Percentiles rank a stretch among this genome's conserved stretches.
Conservation (phyloP, 2,329 filamentous ascomycete species). For the Xylariomycetidae sp. region DNA sequence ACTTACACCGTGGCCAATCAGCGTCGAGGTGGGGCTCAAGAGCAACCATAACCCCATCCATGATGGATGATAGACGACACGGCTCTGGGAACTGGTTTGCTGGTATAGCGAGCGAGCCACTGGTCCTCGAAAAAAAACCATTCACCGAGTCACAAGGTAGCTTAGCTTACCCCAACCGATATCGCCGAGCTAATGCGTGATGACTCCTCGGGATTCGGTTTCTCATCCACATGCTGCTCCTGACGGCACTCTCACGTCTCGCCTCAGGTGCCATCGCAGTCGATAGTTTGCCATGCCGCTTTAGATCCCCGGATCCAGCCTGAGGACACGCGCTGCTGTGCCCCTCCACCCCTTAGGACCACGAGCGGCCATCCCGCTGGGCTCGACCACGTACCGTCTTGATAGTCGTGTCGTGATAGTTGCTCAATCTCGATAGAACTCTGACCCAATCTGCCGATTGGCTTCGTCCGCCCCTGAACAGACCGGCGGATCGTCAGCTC, state of each 20-base stretch:
- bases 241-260: conserved; percentile 12
- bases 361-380: conserved; percentile 3
- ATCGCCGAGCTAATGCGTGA: conserved; percentile 11
- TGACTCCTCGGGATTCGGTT: conserved; percentile 17
- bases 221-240: conserved; percentile 5
- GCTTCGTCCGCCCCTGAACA: conserved; percentile 7
- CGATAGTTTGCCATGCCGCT: conserved; percentile 22
- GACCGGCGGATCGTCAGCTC: conserved; percentile 11
- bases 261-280: conserved; percentile 15
- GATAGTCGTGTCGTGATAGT: background rate
- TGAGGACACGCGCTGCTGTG: conserved; percentile 19
- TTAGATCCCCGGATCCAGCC: no score
- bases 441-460: conserved; percentile 10
- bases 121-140: no score
- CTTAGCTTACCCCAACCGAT: conserved; percentile 4
- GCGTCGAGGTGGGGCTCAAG: background rate
- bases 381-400: conserved; percentile 1
- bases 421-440: conserved; percentile 11
- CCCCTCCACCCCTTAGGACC: conserved; percentile 23
- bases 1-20: background rate
- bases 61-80: background rate
- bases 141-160: background rate
- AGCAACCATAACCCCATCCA: background rate
- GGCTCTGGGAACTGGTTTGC: no score
- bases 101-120: background rate